Conservation (phyloP, 2,329 filamentous ascomycete genomes). For the Periconia macrospinosa region DNA sequence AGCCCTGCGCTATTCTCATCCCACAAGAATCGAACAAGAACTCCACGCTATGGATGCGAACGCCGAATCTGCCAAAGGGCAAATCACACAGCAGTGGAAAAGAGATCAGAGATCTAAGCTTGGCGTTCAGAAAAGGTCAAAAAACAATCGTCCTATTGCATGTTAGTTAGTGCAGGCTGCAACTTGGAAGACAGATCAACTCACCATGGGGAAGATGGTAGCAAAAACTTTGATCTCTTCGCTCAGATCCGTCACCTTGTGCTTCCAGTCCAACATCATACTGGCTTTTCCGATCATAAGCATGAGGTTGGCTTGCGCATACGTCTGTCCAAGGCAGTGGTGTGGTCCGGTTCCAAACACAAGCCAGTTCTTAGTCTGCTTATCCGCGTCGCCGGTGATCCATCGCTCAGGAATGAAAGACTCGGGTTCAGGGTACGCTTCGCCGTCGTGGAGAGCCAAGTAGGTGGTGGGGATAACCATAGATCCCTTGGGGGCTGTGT, state of each 20-base stretch:
- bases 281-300: slow-evolving; percentile 89
- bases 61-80: slow-evolving; percentile 27
- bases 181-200: slow-evolving; percentile 33
- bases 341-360: slow-evolving; percentile 96
- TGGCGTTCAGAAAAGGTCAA: slow-evolving; percentile 64
- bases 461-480: slow-evolving; percentile 96
- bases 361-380: slow-evolving; percentile 92
- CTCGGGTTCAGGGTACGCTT: slow-evolving; percentile 89
- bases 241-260: slow-evolving; percentile 78
- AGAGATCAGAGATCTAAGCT: slow-evolving; percentile 16
- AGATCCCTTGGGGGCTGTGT: slow-evolving; percentile 91
- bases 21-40: slow-evolving; percentile 21
- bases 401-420: slow-evolving; percentile 57
- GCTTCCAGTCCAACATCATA: slow-evolving; percentile 84
- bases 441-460: slow-evolving; percentile 86
- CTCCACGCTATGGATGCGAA: slow-evolving; percentile 25
- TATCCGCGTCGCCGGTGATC: slow-evolving; percentile 85
- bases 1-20: not conserved
- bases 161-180: slow-evolving; percentile 16
- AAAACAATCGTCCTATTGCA: slow-evolving; percentile 74
- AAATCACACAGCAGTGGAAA: slow-evolving; percentile 18
- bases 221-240: slow-evolving; percentile 99
- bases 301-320: slow-evolving; percentile 85
- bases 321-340: slow-evolving; percentile 93
- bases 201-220: slow-evolving; percentile 93